Evolutionary conservation across 2,329 filamentous ascomycete genomes (phyloP), one percentile per base, ranked within the genome.

Genomic region (Pseudogymnoascus pannorum): DNA sequence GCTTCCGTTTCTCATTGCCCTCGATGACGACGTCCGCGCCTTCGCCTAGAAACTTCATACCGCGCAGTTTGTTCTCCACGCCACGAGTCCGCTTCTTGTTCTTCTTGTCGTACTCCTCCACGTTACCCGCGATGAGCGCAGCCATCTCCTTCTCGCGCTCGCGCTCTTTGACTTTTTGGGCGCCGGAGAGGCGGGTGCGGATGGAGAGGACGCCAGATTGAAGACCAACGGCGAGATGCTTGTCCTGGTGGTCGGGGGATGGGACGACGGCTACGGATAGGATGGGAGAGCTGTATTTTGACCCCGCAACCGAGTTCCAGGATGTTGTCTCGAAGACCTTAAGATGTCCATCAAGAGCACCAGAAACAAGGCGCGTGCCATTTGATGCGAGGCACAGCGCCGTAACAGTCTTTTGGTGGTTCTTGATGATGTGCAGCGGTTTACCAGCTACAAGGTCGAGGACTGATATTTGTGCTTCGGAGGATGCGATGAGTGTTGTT

Each of bases 331-430:
- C 93, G 70, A 96, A 97, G 38, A 99, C 86, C 77, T 99, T 99
- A 77, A 97, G 87, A 75, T 97, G 94, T 8, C 94, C 95, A 73
- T 99, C 94, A 51, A 99, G 81, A 18, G 88, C 92, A 74, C 92
- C 94, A 66, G 88, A 92, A 60, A 99, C 83, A 61, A 99, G 81
- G 58, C 94, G 85, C 58, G 85, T 85, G 54, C 89, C 90, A 67
- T 89, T 85, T 48, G 91, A 92, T 6, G 92, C 92, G 33, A 95
- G 78, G 59, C 88, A 87, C 60, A 99, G 81, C 6, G 89, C 87
- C 0, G 94, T 97, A 63, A 99, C 92, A 0, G 94, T 96, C 84
- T 97, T 99, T 72, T 99, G 94, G 75, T 99, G 94, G 73, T 95
- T 97, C 68, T 87, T 87, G 65, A 99, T 87, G 71, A 96, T 80